These are phyloP conservation scores for Lactarius deliciosus DNA, from an alignment of 768 basidiomycete species.

Conservation along the genomic window DNA sequence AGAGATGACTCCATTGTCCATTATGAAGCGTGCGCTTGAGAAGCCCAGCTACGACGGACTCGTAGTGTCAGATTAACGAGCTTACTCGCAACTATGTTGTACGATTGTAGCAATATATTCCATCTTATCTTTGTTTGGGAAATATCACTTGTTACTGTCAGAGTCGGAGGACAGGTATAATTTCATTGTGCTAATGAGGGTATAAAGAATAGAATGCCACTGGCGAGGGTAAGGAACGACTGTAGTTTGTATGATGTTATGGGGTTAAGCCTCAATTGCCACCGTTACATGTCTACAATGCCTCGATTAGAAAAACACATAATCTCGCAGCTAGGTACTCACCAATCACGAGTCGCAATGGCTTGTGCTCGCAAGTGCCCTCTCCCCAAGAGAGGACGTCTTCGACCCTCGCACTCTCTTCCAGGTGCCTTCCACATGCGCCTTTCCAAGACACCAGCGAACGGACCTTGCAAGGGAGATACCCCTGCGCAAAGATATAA, in stretches of 20 bases:
- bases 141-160: neutral
- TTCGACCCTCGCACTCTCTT: conserved; percentile 34
- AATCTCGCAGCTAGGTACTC: neutral
- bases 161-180: neutral
- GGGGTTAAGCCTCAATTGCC: neutral
- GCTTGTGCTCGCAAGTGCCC: conserved; percentile 39
- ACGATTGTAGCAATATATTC: neutral
- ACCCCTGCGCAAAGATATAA: conserved; percentile 45
- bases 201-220: neutral
- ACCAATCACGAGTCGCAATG: conserved; percentile 43
- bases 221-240: neutral
- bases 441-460: conserved; percentile 45
- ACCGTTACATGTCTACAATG: conserved; percentile 1
- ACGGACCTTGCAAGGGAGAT: conserved; percentile 38
- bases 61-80: conserved; percentile 52
- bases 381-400: conserved; percentile 36
- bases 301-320: neutral
- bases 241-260: neutral
- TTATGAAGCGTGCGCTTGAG: conserved; percentile 45
- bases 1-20: conserved; percentile 37
- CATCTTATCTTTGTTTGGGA: neutral
- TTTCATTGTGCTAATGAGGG: neutral
- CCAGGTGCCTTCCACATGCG: conserved; percentile 38
- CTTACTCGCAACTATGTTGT: neutral
- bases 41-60: conserved; percentile 55